A percentile compares a stretch with the other conserved stretches of the same genome.
Evolutionary conservation across 2,329 filamentous ascomycete genomes (phyloP).

Genomic region (Ophiocordyceps camponoti-floridani): DNA sequence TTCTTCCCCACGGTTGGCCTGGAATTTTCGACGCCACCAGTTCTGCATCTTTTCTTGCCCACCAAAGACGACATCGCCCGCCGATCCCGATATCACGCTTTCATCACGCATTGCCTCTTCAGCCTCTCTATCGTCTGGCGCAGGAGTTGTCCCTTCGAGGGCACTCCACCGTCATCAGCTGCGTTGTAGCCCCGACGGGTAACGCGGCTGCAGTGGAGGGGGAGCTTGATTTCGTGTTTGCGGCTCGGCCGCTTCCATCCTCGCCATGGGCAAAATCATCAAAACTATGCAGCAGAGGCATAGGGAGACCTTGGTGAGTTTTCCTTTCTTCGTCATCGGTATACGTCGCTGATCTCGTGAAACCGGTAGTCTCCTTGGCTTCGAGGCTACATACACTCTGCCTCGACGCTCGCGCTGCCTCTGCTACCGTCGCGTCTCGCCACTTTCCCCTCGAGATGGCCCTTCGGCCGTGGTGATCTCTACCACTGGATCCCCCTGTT

Average conservation of each 20-base stretch:
- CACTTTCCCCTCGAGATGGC: conserved; percentile 78
- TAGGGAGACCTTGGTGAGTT: conserved; percentile 44
- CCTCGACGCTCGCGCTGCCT: conserved; percentile 51
- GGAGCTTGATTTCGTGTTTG: conserved; percentile 27
- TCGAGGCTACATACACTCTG: conserved; percentile 57
- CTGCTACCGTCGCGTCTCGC: conserved; percentile 61
- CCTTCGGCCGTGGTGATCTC: conserved; percentile 83
- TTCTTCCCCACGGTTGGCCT: background rate
- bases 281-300: conserved; percentile 51
- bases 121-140: background rate
- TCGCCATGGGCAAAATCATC: conserved; percentile 51
- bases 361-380: conserved; percentile 63
- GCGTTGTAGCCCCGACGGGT: conserved; percentile 23
- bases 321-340: too few relatives aligned
- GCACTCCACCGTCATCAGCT: conserved; percentile 13
- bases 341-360: background rate
- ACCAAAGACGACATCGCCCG: background rate
- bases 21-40: background rate
- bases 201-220: conserved; percentile 35
- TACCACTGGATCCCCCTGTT: conserved; percentile 96
- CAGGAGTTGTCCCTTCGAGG: conserved; percentile 14
- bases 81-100: background rate
- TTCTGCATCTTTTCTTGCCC: background rate
- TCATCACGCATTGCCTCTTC: background rate
- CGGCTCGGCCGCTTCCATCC: conserved; percentile 39